Evolutionary conservation across 139 green algal species (phyloP), one percentile per base, ranked within the genome.

Genomic region (Chlamydomonas incerta): DNA sequence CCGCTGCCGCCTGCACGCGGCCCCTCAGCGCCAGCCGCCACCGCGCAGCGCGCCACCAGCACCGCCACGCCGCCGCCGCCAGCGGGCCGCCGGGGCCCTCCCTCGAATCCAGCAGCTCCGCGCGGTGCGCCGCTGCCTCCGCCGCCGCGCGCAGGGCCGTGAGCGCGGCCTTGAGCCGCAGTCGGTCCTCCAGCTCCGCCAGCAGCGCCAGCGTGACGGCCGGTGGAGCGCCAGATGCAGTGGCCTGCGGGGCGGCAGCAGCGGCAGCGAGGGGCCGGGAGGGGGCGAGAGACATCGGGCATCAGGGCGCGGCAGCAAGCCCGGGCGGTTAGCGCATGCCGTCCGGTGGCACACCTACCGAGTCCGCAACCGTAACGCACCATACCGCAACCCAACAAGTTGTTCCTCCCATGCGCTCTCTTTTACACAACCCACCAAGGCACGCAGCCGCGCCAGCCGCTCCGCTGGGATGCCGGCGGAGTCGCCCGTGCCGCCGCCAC

Each of bases 1-100:
- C 13, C n/a, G 21, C n/a, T 10, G 35, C 50, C 23, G 77, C 65
- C 8, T 37, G 6, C 17, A 65, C 41, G 0, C 77, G 77, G 9
- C n/a, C 0, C 41, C 77, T 63, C 77, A 83, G 20, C 62, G 21
- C 47, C 41, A 66, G 2, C 14, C 77, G 37, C 18, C 2, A 21
- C 26, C 15, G 20, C 31, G 77, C 77, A 3, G 77, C 77, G 20
- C 77, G 62, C 63, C 46, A 29, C 77, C 63, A 74, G 29, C 63
- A 74, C 9, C 68, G 77, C 77, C 63, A 83, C n/a, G 77, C 77
- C 26, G 63, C 77, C 5, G 62, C 77, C 21, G 29, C 63, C 63
- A 74, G 63, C 41, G 77, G 77, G 31, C 77, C 77, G 14, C 23
- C 41, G 6, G 11, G 10, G 41, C 21, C 77, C 8, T 74, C 5